These are phyloP conservation scores for Saccharum spontaneum DNA, from an alignment of 176 grass and related monocot genomes.

Conservation along the genomic window DNA sequence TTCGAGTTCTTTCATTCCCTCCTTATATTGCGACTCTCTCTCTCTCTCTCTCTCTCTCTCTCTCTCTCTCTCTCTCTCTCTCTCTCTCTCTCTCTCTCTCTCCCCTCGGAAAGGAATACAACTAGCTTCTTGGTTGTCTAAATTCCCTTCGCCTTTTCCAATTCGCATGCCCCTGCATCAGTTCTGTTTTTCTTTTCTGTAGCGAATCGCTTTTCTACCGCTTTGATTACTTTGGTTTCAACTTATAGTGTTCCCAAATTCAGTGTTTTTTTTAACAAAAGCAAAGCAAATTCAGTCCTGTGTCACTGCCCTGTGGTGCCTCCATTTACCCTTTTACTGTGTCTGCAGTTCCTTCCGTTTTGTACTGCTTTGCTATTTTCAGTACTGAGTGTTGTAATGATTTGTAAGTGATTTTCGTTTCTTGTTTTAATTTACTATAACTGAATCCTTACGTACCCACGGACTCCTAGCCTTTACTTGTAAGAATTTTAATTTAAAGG, in stretches of 20 bases:
- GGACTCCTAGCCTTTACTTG: not conserved
- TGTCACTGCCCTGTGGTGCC: slow-evolving; percentile 4
- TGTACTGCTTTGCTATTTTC: not conserved
- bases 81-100: too few relatives aligned
- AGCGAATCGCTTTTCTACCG: not conserved
- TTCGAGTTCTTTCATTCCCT: not conserved
- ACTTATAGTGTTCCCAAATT: not conserved
- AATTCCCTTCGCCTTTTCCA: not conserved
- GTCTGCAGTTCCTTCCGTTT: slow-evolving; percentile 16
- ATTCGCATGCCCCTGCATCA: not conserved
- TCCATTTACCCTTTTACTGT: not conserved
- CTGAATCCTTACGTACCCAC: not conserved
- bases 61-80: too few relatives aligned
- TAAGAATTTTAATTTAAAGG: not conserved
- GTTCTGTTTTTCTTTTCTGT: not conserved
- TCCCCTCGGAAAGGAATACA: not conserved
- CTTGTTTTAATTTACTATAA: not conserved
- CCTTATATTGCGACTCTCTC: not conserved
- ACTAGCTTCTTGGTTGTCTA: not conserved
- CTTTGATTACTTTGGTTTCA: not conserved
- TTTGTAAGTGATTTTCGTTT: not conserved
- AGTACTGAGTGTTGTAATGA: not conserved
- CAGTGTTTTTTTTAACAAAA: not conserved
- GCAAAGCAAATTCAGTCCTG: not conserved
- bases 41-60: too few relatives aligned